Evolutionary conservation across 345 rosid genomes (phyloP).

Genomic region (Citrus inodora): DNA sequence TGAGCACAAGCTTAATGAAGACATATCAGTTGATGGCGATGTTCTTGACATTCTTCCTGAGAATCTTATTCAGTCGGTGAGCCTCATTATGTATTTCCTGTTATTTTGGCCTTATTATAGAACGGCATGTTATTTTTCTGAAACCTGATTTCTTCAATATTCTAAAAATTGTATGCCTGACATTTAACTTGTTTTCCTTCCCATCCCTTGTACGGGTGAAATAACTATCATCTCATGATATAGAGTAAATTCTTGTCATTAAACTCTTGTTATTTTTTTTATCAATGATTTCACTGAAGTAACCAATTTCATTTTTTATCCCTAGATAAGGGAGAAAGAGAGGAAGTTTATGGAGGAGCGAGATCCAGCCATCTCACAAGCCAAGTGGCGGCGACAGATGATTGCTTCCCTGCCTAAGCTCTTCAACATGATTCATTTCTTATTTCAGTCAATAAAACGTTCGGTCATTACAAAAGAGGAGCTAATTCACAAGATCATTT

Average conservation of each 20-base stretch:
- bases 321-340: slow-evolving; percentile 79
- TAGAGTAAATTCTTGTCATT: neutral
- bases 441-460: slow-evolving; percentile 61
- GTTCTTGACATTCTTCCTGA: slow-evolving; percentile 49
- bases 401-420: slow-evolving; percentile 75
- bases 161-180: neutral
- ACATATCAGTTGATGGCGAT: slow-evolving; percentile 38
- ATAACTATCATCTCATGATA: neutral
- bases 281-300: neutral
- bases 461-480: slow-evolving; percentile 78
- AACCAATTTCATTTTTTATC: slow-evolving; percentile 2
- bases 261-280: neutral
- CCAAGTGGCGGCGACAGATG: slow-evolving; percentile 64
- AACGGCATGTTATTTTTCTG: neutral
- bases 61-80: slow-evolving; percentile 60
- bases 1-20: slow-evolving; percentile 24
- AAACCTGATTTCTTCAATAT: neutral
- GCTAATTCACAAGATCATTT: slow-evolving; percentile 58
- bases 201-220: neutral
- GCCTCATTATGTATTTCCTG: slow-evolving; percentile 11
- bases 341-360: slow-evolving; percentile 54
- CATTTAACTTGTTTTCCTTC: neutral
- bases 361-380: slow-evolving; percentile 81
- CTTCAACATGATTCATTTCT: slow-evolving; percentile 60
- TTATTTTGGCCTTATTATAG: neutral